Evolutionary conservation across 805 yeast species (phyloP), one percentile per base, ranked within the genome.

Genomic region (Brettanomyces anomalus): DNA sequence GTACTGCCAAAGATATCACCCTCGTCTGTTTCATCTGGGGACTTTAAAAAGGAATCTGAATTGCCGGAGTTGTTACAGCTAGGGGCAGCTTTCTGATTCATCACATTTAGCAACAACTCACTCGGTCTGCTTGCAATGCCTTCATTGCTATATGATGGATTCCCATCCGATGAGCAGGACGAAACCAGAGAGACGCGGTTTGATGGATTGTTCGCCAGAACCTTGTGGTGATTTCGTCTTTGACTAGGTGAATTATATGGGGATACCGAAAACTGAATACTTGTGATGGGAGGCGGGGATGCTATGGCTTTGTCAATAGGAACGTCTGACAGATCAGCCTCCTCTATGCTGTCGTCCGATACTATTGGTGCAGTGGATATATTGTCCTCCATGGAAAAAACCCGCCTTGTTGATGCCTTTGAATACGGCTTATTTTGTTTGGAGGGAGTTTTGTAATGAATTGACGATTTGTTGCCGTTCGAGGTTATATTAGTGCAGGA

Each of bases 121-220:
- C 58, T 53, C 18, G 62, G 62, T 33, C 63, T 16, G 19, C 36
- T 38, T 3, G 28, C 28, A 7, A 24, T 24, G 28, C 19, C 20
- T 6, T 17, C 37, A 16, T 17, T 14, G 24, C 19, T 13, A 16
- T 17, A 17, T 16, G 37, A 14, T 20, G 21, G 8, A 19, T 14
- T 17, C 13, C 18, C 24, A 35, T 20, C 37, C 20, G 37, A 14
- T 11, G 20, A 32, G 3, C 34, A 32, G n/a, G 18, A 32, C n/a
- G 34, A 32, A 24, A 24, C 28, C 10, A 24, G 13, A 16, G 37
- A 35, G 13, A 17, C 19, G 6, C 18, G 7, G 35, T 17, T 33
- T 3, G 35, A 15, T 17, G 7, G 18, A 13, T 10, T 15, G 35
- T 13, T 13, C 10, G 35, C 35, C 35, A 17, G 13, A 7, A 2